Percentiles rank a stretch among this genome's conserved stretches.
phyloP scores from a whole-genome alignment of 768 basidiomycete species.

The Ramaria rubella region DNA sequence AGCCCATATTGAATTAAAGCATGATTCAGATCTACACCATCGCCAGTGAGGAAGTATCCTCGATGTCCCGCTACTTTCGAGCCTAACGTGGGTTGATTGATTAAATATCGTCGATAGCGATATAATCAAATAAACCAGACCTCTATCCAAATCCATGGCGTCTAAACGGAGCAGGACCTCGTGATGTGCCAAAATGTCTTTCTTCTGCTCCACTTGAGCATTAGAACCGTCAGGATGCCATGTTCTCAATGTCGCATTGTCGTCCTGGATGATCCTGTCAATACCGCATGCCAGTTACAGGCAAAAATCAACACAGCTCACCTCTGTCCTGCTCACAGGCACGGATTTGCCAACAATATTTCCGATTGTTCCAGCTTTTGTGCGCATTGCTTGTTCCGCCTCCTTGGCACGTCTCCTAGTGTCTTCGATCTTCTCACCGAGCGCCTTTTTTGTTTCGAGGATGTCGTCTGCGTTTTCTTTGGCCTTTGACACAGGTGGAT shows the following conservation, averaged over 20 bases:
- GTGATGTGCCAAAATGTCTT: constrained; percentile 90
- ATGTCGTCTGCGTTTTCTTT: constrained; percentile 89
- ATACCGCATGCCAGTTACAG: background rate
- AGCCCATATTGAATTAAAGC: constrained; percentile 92
- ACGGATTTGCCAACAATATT: constrained; percentile 88
- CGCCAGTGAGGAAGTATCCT: constrained; percentile 93
- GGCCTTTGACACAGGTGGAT: constrained; percentile 43
- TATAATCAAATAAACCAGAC: constrained; percentile 29
- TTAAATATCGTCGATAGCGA: background rate
- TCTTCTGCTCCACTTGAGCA: constrained; percentile 62
- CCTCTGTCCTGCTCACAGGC: constrained; percentile 85
- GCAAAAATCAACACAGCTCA: constrained; percentile 29
- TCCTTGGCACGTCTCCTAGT: constrained; percentile 74
- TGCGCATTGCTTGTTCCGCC: constrained; percentile 69
- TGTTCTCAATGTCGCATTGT: constrained; percentile 73
- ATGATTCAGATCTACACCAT: constrained; percentile 96
- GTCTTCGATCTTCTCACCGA: constrained; percentile 74
- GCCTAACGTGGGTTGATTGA: constrained; percentile 36
- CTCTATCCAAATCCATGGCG: constrained; percentile 95
- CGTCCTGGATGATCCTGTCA: constrained; percentile 52
- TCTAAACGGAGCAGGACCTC: constrained; percentile 91
- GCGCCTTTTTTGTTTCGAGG: constrained; percentile 72
- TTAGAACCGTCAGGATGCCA: constrained; percentile 82
- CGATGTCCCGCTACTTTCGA: constrained; percentile 92
- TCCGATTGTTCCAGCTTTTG: constrained; percentile 75